Base-by-base conservation (phyloP, 345 rosid species). In the Populus simonii region DNA sequence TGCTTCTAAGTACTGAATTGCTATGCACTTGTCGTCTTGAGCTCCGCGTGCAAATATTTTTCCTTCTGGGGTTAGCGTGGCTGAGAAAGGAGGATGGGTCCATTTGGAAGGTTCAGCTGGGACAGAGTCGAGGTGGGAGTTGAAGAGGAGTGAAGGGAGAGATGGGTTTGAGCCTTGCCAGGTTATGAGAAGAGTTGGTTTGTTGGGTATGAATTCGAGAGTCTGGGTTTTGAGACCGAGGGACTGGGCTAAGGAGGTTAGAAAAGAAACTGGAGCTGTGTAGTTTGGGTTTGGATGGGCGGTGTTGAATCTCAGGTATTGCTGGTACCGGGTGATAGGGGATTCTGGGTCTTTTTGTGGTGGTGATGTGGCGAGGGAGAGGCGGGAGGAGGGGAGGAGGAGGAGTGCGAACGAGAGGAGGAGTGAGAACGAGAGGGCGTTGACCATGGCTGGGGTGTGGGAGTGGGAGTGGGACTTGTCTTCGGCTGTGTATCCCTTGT, bases 81-180 rank as follows among this genome's bases (percentile, higher is more conserved):
- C 97, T 36, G 98, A 80, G 94, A 94, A 92, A 16, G 97, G 99
- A 10, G 91, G 92, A 74, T 93, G 90, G 51, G 66, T n/a, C 99
- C 98, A 93, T 74, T 90, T 92, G 49, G 88, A 79, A 23, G 91
- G 87, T 72, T 95, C 97, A 16, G 89, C 91, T 3, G 97, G 97
- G 81, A 94, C 98, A 59, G 97, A 94, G 75, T 94, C 98, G 85
- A 94, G 91, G 76, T 94, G 97, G 80, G 98, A 93, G 85, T 93
- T 94, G 81, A 94, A 85, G 74, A 94, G 90, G 55, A 94, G 55
- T 1, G 94, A 93, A 43, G 91, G 90, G 31, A 93, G 93, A 23
- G 90, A 80, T 20, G 94, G 92, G 78, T 90, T 51, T 3, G 95
- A 85, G 57, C 97, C 98, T 0, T 83, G 78, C 97, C 98, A 94